Conservation (phyloP, 148 eudicot genomes). For the Tetragonia tetragonoides region DNA sequence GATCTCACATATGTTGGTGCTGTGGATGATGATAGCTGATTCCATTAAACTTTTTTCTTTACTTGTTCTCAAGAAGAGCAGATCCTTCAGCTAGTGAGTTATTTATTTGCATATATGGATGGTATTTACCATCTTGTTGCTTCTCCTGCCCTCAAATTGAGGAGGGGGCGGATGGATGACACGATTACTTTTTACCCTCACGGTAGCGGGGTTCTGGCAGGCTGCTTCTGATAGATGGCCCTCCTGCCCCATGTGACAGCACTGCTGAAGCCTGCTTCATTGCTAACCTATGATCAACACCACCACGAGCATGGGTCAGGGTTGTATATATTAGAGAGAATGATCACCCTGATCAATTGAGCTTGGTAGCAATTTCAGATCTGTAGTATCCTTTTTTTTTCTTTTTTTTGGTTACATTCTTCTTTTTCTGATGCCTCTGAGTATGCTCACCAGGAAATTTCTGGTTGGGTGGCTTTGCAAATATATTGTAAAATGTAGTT, state of each 20-base stretch:
- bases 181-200: not conserved
- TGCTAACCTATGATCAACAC: conserved; percentile 18
- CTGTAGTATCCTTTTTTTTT: conserved; percentile 11
- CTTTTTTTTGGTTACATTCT: conserved; percentile 6
- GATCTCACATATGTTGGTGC: conserved; percentile 86
- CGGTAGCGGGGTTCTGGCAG: not conserved
- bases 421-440: conserved; percentile 16
- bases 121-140: conserved; percentile 14
- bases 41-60: conserved; percentile 16
- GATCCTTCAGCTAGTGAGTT: conserved; percentile 23
- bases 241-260: not conserved
- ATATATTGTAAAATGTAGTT: conserved; percentile 34
- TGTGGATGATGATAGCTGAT: conserved; percentile 88
- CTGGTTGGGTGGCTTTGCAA: conserved; percentile 22
- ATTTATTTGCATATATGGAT: conserved; percentile 7
- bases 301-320: conserved; percentile 26
- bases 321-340: conserved; percentile 28
- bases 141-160: conserved; percentile 3
- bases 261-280: conserved; percentile 19
- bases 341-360: conserved; percentile 25
- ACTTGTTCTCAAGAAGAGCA: conserved; percentile 16
- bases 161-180: conserved; percentile 15
- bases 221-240: not conserved
- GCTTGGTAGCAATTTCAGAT: conserved; percentile 23
- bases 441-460: conserved; percentile 8